Evolutionary conservation across 495 filamentous ascomycete genomes (phyloP), one percentile per base, ranked within the genome.

Genomic region (Lasiosphaeria miniovina): DNA sequence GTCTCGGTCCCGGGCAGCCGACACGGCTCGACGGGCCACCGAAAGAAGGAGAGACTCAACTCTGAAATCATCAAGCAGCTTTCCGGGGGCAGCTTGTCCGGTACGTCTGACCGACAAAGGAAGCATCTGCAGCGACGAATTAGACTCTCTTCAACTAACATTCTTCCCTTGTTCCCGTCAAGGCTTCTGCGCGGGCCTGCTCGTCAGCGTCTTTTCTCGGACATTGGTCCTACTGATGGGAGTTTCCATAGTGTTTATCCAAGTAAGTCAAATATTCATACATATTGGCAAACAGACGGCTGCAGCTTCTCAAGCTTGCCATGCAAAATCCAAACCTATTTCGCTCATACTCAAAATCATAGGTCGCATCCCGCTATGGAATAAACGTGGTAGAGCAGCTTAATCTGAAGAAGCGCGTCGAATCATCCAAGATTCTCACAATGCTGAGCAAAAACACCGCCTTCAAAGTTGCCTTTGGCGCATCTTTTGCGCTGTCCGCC

Each of bases 401-500:
- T 24, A 62, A 61, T 36, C 53, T 78, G 40, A 74, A 71, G 50
- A 68, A 78, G 52, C 66, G 71, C 32, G 12, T 73, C 17, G 61
- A 66, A n/a, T 74, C 69, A 63, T 96, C 63, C 82, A 88, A 41
- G 72, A 86, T 71, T 62, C 77, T 66, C 62, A 74, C 78, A 2
- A 80, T 84, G 4, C 71, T 94, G 57, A 82, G 83, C 61, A 80
- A 86, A 58, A 82, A 93, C 68, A 77, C 83, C 17, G 86, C 87
- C 0, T 90, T 95, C 68, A 94, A 93, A 78, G 65, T 93, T 8
- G 86, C 84, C 43, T 93, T 94, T 66, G 90, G 88, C 9, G 63
- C 77, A 5, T 88, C 88, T 35, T 93, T 94, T 80, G 85, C 86
- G 11, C 73, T 94, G 65, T 90, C 89, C 38, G 88, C 87, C 0